Percentiles rank a stretch among this genome's conserved stretches.
phyloP scores from a whole-genome alignment of 495 filamentous ascomycete species.

The Neurospora pannonica region DNA sequence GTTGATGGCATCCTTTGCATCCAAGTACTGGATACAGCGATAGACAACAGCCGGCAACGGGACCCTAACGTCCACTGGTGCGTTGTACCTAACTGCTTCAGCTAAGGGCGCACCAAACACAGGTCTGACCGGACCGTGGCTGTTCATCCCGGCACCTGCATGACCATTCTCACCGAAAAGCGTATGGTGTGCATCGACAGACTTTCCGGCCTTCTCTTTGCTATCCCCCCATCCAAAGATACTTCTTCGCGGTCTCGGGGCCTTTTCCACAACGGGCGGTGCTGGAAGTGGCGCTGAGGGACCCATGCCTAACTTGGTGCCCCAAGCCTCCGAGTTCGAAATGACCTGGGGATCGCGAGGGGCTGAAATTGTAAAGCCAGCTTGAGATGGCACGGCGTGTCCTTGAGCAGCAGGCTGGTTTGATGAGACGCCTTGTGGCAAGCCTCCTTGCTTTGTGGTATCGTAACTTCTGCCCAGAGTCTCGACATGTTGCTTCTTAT shows the following conservation, averaged over 20 bases:
- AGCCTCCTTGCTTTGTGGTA: slow-evolving; percentile 58
- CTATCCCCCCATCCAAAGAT: slow-evolving; percentile 75
- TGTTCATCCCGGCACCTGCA: slow-evolving; percentile 14
- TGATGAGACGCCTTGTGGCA: slow-evolving; percentile 31
- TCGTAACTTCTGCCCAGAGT: slow-evolving; percentile 55
- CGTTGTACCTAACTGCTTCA: slow-evolving; percentile 75
- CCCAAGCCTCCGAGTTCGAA: slow-evolving; percentile 79
- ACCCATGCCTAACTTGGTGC: slow-evolving; percentile 50
- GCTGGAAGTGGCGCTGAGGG: slow-evolving; percentile 23
- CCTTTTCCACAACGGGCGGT: slow-evolving; percentile 54
- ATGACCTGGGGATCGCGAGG: slow-evolving; percentile 83
- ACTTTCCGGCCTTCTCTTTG: slow-evolving; percentile 37
- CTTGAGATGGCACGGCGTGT: slow-evolving; percentile 25
- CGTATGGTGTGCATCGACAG: slow-evolving; percentile 39
- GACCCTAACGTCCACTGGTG: slow-evolving; percentile 58
- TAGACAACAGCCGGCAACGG: slow-evolving; percentile 92
- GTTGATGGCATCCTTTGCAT: slow-evolving; percentile 65
- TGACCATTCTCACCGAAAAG: slow-evolving; percentile 25
- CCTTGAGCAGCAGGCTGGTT: slow-evolving; percentile 19
- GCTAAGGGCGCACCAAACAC: slow-evolving; percentile 81
- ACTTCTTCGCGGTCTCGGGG: slow-evolving; percentile 69
- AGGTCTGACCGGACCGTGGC: slow-evolving; percentile 53
- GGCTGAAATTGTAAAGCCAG: slow-evolving; percentile 61
- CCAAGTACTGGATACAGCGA: slow-evolving; percentile 89
- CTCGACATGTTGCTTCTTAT: slow-evolving; percentile 37